A percentile compares a stretch with the other conserved stretches of the same genome.
These are phyloP conservation scores for Arachis stenosperma DNA, from an alignment of 306 rosid species.

Conservation along the genomic window DNA sequence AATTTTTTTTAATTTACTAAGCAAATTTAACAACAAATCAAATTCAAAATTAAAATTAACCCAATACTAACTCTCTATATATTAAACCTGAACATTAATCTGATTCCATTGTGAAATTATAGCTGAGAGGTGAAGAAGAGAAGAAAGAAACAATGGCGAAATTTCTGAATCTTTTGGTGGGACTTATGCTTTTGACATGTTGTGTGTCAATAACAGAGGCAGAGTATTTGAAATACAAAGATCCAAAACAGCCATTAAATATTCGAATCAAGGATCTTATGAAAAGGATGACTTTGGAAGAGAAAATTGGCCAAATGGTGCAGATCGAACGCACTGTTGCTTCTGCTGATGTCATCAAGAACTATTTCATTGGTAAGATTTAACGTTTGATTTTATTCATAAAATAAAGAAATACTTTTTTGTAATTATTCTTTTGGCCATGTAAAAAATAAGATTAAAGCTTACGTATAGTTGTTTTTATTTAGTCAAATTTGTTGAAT, in stretches of 20 bases:
- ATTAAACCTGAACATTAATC: too few species aligned
- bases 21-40: too few species aligned
- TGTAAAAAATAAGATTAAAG: neutral
- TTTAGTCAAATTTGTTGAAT: too few species aligned
- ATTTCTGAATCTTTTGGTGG: neutral
- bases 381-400: too few species aligned
- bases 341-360: slow-evolving; percentile 18
- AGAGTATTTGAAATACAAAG: slow-evolving; percentile 28
- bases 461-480: too few species aligned
- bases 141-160: slow-evolving; percentile 22
- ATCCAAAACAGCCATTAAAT: neutral
- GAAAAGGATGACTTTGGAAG: slow-evolving; percentile 32
- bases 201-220: slow-evolving; percentile 4
- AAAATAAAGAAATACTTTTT: neutral
- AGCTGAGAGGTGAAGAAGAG: neutral
- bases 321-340: slow-evolving; percentile 36
- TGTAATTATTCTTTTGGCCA: neutral
- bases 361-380: slow-evolving; percentile 21
- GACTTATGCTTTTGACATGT: neutral
- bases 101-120: too few species aligned
- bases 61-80: too few species aligned
- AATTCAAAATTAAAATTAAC: too few species aligned
- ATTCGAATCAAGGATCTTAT: slow-evolving; percentile 26
- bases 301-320: slow-evolving; percentile 35
- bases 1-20: too few species aligned